phyloP scores from a whole-genome alignment of 2,329 filamentous ascomycete genomes.

The Fusarium torreyae region DNA sequence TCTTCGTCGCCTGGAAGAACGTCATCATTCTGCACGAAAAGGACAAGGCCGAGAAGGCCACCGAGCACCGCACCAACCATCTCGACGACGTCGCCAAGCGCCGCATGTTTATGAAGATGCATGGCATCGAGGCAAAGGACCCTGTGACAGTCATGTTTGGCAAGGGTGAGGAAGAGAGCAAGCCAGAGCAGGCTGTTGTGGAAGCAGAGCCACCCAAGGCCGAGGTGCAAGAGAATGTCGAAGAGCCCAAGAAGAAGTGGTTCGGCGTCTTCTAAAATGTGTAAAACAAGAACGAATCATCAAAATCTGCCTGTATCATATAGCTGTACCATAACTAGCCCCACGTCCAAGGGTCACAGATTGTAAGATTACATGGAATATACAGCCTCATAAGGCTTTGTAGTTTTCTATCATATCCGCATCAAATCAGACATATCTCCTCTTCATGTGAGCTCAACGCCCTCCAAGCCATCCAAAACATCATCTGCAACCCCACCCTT shows the following conservation, averaged over 20 bases:
- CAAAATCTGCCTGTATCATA: slow-evolving; percentile 39
- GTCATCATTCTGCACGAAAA: slow-evolving; percentile 84
- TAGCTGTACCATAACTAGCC: slow-evolving; percentile 35
- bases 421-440: slow-evolving; percentile 1
- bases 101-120: slow-evolving; percentile 85
- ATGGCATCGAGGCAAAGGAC: slow-evolving; percentile 80
- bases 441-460: slow-evolving; percentile 75
- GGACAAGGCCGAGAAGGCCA: slow-evolving; percentile 77
- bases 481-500: slow-evolving; percentile 87
- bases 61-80: slow-evolving; percentile 79
- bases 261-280: slow-evolving; percentile 80
- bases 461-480: slow-evolving; percentile 84
- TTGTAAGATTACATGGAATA: slow-evolving; percentile 42
- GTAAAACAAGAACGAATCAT: slow-evolving; percentile 17
- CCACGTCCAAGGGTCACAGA: slow-evolving; percentile 25
- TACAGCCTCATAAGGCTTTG: slow-evolving; percentile 21
- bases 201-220: slow-evolving; percentile 54
- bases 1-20: slow-evolving; percentile 74
- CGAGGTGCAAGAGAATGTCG: slow-evolving; percentile 50
- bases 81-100: slow-evolving; percentile 92
- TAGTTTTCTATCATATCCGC: slow-evolving; percentile 15
- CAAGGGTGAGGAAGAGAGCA: slow-evolving; percentile 55
- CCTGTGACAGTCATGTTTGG: slow-evolving; percentile 65
- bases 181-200: slow-evolving; percentile 55
- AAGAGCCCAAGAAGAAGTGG: slow-evolving; percentile 78